Percentiles rank a stretch among this genome's conserved stretches.
phyloP scores from a whole-genome alignment of 371 early-diverging fungal genomes.

The Haplosporangium sp. region DNA sequence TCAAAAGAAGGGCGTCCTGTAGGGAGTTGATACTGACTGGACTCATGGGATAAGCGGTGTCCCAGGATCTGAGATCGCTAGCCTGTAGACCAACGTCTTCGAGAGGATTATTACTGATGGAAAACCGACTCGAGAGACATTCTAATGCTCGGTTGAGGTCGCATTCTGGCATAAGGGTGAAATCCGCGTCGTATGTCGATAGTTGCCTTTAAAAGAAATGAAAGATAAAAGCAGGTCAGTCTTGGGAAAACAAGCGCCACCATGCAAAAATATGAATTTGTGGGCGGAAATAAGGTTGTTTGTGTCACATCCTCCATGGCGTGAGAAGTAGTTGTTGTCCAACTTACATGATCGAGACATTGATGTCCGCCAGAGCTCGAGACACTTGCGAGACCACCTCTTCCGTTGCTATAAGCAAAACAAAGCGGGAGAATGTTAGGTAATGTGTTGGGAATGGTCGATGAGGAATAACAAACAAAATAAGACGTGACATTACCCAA shows the following conservation, averaged over 20 bases:
- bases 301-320: slow-evolving; percentile 10
- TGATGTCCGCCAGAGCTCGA: slow-evolving; percentile 45
- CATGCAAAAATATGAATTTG: too few relatives aligned
- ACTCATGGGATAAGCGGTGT: slow-evolving; percentile 24
- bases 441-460: neutral
- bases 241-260: too few relatives aligned
- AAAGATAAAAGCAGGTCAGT: too few relatives aligned
- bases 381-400: slow-evolving; percentile 51
- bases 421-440: neutral
- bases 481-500: slow-evolving; percentile 27
- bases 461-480: neutral
- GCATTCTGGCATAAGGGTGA: slow-evolving; percentile 35
- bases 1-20: slow-evolving; percentile 36
- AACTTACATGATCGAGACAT: slow-evolving; percentile 56
- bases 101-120: slow-evolving; percentile 39
- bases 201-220: slow-evolving; percentile 18
- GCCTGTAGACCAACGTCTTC: slow-evolving; percentile 26
- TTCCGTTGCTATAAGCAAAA: slow-evolving; percentile 24
- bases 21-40: slow-evolving; percentile 24
- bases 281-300: too few relatives aligned
- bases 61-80: slow-evolving; percentile 33
- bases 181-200: slow-evolving; percentile 45
- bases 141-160: slow-evolving; percentile 30
- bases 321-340: neutral
- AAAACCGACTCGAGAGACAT: slow-evolving; percentile 21